Conservation (phyloP, 331 rosid genomes). For the Stylosanthes scabra region DNA sequence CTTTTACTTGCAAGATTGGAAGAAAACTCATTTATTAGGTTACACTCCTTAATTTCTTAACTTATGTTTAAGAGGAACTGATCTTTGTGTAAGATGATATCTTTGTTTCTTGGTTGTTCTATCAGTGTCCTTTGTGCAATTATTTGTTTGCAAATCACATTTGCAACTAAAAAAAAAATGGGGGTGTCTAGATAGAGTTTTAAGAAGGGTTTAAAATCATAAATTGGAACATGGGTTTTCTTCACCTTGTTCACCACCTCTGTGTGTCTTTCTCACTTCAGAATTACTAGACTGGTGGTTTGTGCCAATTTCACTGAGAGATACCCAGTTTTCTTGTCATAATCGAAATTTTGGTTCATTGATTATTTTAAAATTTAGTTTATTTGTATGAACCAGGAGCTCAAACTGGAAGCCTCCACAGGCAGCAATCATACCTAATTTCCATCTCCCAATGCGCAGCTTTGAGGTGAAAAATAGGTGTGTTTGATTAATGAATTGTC, state of each 20-base stretch:
- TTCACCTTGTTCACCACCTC: neutral
- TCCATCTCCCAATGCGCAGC: conserved; percentile 77
- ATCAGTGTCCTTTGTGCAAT: neutral
- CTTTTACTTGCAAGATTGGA: neutral
- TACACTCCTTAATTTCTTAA: neutral
- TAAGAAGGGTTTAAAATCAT: neutral
- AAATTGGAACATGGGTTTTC: neutral
- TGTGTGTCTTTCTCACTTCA: neutral
- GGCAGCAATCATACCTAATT: conserved; percentile 54
- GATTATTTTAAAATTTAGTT: conserved; percentile 22
- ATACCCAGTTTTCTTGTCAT: neutral
- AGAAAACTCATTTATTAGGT: neutral
- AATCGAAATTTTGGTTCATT: conserved; percentile 18
- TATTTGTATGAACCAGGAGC: conserved; percentile 50
- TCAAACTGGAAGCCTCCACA: conserved; percentile 63
- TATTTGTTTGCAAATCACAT: neutral
- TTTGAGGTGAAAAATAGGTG: conserved; percentile 72
- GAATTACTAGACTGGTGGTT: too few relatives aligned
- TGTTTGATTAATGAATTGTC: conserved; percentile 14
- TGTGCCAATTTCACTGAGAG: too few relatives aligned
- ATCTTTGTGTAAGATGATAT: neutral
- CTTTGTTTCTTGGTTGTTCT: neutral
- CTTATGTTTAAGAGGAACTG: neutral
- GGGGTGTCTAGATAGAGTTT: neutral
- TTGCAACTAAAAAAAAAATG: neutral